Base-by-base conservation (phyloP, 2,329 filamentous ascomycete genomes). In the Phialophora chinensis region DNA sequence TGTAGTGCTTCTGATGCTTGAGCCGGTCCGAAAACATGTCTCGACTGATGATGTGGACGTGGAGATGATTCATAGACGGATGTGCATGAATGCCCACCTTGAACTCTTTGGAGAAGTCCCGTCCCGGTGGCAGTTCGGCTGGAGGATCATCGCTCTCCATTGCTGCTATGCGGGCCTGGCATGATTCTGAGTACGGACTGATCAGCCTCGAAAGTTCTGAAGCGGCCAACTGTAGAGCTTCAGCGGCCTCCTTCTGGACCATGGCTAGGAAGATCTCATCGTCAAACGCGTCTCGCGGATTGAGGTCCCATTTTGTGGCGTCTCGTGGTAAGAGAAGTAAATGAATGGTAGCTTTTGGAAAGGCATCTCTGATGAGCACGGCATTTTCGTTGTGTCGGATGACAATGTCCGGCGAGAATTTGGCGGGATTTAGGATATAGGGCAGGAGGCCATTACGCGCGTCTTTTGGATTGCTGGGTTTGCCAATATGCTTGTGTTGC, bases 61-160 rank as follows among this genome's bases (percentile, higher is more conserved):
- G 95, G 62, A 98, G 76, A 77, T 98, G 92, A 69, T 87, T 89
- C 95, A 99, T 98, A 63, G 90, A 93, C 2, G 95, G 95, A 72
- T 90, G 87, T 2, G 92, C 90, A 79, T 99, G 95, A 7, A 97
- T 86, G 14, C 95, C 95, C 23, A 88, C 85, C 58, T 87, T 85
- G 57, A 98, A 84, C 29, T 95, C 92, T 12, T 81, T 80, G 49
- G 82, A 79, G 91, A 93, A 98, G 79, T 97, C 88, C 27, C 94
- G 85, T 0, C 93, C 93, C 0, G 75, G 69, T 0, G 93, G 93
- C 8, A 93, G 63, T 23, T 62, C 49, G 12, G 66, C 61, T 12
- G 70, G 67, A 57, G 75, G 58, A 75, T 76, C 23, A 52, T 86
- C 81, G 0, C 85, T 85, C 69, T 88, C 83, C 72, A 93, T 85